Percentiles rank a stretch among this genome's conserved stretches.
phyloP scores from a whole-genome alignment of 2,329 filamentous ascomycete species.

The Penicillium sp. region DNA sequence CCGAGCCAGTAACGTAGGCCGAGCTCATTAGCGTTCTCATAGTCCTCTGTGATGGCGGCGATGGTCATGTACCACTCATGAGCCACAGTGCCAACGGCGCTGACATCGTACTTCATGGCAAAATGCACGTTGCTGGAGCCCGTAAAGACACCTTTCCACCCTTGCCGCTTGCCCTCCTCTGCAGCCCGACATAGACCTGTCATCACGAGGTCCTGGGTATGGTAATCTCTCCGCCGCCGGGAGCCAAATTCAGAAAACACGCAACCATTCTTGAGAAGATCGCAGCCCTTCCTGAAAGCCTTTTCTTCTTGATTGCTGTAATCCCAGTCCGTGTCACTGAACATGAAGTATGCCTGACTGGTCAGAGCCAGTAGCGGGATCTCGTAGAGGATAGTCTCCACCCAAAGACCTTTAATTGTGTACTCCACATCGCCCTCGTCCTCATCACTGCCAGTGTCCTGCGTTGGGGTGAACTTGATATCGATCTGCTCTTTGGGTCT shows the following conservation, averaged over 20 bases:
- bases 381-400: conserved; percentile 95
- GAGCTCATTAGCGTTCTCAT: conserved; percentile 74
- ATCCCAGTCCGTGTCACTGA: conserved; percentile 88
- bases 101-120: conserved; percentile 82
- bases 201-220: conserved; percentile 89
- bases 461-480: conserved; percentile 54
- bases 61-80: conserved; percentile 99
- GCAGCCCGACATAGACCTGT: conserved; percentile 74
- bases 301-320: conserved; percentile 80
- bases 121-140: conserved; percentile 97
- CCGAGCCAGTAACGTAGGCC: conserved; percentile 83
- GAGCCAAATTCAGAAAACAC: conserved; percentile 92
- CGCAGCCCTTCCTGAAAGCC: conserved; percentile 73
- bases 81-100: conserved; percentile 81
- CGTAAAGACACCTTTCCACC: conserved; percentile 65
- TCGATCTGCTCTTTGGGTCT: conserved; percentile 73
- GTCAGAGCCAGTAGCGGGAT: conserved; percentile 88
- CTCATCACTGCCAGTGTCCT: conserved; percentile 56
- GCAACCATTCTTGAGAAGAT: conserved; percentile 74
- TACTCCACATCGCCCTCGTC: conserved; percentile 71
- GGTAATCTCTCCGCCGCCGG: conserved; percentile 81
- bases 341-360: conserved; percentile 96
- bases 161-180: conserved; percentile 60
- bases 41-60: conserved; percentile 82
- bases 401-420: conserved; percentile 74